Evolutionary conservation across 768 basidiomycete genomes (phyloP), one percentile per base, ranked within the genome.

Genomic region (Suillus luteus): DNA sequence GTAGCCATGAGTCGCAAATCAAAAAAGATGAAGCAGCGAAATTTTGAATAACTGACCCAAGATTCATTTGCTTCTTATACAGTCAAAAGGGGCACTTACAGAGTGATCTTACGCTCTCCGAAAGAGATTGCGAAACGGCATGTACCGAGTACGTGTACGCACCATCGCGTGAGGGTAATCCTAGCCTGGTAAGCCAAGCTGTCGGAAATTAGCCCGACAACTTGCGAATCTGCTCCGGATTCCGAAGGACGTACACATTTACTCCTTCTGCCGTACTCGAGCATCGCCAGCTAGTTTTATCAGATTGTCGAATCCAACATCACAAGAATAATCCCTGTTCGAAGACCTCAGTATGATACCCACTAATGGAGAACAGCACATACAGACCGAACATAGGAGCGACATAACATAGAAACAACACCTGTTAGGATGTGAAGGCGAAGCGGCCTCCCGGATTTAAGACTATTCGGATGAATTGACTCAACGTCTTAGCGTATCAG

Each of bases 401-500:
- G 19, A 55, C 15, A 27, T 31, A 58, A 11, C 22, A 14, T 12
- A 35, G 37, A 31, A 60, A 19, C 44, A 55, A 22, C 5, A 5
- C 33, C 17, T 49, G 33, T 27, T 11, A 33, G 31, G 27, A 55
- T 11, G n/a, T 27, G 40, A 33, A 22, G 35, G 24, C 52, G 6
- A 49, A 24, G 14, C 48, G n/a, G 44, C 44, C 48, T 49, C 24
- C 48, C 22, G 38, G 37, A 57, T 24, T 24, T 22, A 57, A 57
- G 8, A 8, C 38, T 57, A 40, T 40, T 57, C 22, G n/a, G 55
- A 40, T 40, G 37, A 6, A 57, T 17, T 59, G 58, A 24, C 14
- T 35, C 33, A 49, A 77, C 82, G 81, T 77, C 81, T 86, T 79
- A 90, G 90, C n/a, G 88, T 89, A 76, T 81, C 77, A 43, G 89